Percentiles rank a stretch among this genome's conserved stretches.
phyloP scores from a whole-genome alignment of 1,139 yeast genomes.

The Keqinozyma sinolaborantium region DNA sequence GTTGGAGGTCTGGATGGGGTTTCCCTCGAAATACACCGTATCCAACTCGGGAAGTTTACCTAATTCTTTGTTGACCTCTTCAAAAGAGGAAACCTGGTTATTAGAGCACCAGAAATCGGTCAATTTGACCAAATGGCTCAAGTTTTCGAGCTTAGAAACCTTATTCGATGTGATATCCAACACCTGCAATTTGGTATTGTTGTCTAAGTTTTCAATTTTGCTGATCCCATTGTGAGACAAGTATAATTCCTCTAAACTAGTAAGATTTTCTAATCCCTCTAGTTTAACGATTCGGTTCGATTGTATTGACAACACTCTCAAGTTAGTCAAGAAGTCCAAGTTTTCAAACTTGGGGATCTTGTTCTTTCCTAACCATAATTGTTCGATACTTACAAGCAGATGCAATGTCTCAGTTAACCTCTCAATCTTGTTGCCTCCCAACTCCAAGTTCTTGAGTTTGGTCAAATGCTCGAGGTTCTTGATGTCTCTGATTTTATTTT shows the following conservation, averaged over 20 bases:
- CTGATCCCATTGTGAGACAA: slow-evolving; percentile 81
- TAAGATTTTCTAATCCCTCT: slow-evolving; percentile 75
- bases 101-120: slow-evolving; percentile 95
- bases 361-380: slow-evolving; percentile 94
- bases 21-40: slow-evolving; percentile 94
- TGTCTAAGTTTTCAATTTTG: slow-evolving; percentile 75
- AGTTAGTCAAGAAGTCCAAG: slow-evolving; percentile 55
- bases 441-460: slow-evolving; percentile 69
- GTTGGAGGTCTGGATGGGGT: slow-evolving; percentile 74
- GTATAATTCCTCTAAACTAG: slow-evolving; percentile 78
- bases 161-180: slow-evolving; percentile 81
- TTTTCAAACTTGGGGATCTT: slow-evolving; percentile 65
- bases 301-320: slow-evolving; percentile 82
- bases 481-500: slow-evolving; percentile 77
- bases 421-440: slow-evolving; percentile 86
- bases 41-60: slow-evolving; percentile 64
- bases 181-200: slow-evolving; percentile 62
- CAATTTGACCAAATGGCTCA: slow-evolving; percentile 61
- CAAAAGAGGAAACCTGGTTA: slow-evolving; percentile 65
- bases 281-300: slow-evolving; percentile 76
- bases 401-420: slow-evolving; percentile 58
- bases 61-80: slow-evolving; percentile 64
- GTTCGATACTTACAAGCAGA: slow-evolving; percentile 52
- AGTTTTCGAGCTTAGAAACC: slow-evolving; percentile 57
- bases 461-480: slow-evolving; percentile 59